Evolutionary conservation across 108 stramenopile species (phyloP).

Genomic region (Nannochloropsis gaditana): DNA sequence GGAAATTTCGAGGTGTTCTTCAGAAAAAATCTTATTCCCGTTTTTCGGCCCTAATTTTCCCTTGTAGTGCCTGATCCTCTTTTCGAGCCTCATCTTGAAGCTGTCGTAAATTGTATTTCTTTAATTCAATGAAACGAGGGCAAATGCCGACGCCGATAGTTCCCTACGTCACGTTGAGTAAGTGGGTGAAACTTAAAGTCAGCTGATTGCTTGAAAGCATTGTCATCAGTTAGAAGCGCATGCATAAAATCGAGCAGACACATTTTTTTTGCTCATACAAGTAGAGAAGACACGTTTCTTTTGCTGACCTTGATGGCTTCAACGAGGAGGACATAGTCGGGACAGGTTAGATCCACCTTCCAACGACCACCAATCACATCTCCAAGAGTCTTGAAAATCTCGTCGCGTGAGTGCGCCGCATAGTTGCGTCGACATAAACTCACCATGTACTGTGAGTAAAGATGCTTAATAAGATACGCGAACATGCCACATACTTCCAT

Average conservation of each 20-base stretch:
- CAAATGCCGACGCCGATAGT: conserved; percentile 10
- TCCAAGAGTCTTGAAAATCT: neutral
- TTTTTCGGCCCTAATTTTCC: no score
- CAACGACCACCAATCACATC: neutral
- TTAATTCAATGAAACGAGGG: conserved; percentile 8
- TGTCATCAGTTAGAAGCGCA: no score
- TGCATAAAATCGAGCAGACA: no score
- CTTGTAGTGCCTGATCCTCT: neutral
- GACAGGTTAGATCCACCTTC: conserved; percentile 8
- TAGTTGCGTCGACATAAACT: conserved; percentile 20
- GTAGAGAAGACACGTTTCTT: no score
- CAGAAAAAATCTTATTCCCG: no score
- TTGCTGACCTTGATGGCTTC: neutral
- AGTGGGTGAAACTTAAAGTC: neutral
- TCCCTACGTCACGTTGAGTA: neutral
- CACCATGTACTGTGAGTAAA: neutral
- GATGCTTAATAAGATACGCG: no score
- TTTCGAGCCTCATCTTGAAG: neutral
- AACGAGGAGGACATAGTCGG: neutral
- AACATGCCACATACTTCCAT: no score
- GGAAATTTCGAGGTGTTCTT: no score
- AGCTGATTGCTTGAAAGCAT: no score
- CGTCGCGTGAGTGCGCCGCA: neutral
- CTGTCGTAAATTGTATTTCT: neutral
- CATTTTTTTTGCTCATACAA: no score